phyloP scores from a whole-genome alignment of 306 rosid species.

The Glycine soja region DNA sequence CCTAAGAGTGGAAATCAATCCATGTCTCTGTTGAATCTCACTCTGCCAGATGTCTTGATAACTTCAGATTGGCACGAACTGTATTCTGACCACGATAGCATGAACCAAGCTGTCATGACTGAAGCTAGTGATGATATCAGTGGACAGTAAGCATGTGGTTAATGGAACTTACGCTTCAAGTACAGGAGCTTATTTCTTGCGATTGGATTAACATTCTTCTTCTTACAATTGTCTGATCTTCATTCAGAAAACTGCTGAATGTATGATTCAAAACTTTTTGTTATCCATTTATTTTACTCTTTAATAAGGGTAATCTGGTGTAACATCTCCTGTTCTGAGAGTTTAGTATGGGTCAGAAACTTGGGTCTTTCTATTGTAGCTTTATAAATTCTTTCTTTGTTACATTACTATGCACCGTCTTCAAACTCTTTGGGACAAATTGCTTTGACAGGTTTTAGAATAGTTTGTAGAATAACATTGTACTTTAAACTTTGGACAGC shows the following conservation, averaged over 20 bases:
- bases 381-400: constrained; percentile 30
- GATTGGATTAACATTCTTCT: constrained; percentile 55
- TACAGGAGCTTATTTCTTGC: constrained; percentile 53
- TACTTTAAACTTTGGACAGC: constrained; percentile 40
- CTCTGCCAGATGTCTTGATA: constrained; percentile 65
- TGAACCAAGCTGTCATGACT: constrained; percentile 47
- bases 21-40: constrained; percentile 35
- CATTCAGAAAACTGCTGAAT: constrained; percentile 52
- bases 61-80: constrained; percentile 70
- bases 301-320: constrained; percentile 36
- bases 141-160: constrained; percentile 54
- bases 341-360: constrained; percentile 4
- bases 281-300: constrained; percentile 28
- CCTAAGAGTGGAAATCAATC: constrained; percentile 54
- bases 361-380: constrained; percentile 40
- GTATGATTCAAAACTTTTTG: constrained; percentile 49
- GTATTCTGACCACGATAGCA: constrained; percentile 45
- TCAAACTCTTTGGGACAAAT: constrained; percentile 43
- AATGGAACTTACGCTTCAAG: constrained; percentile 56
- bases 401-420: constrained; percentile 43
- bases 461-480: constrained; percentile 51
- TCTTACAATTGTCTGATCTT: constrained; percentile 58
- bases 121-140: constrained; percentile 57
- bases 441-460: constrained; percentile 48
- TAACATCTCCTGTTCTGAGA: constrained; percentile 25